Evolutionary conservation across 2,329 filamentous ascomycete species (phyloP), one percentile per base, ranked within the genome.

Genomic region (Colletotrichum australisinense): DNA sequence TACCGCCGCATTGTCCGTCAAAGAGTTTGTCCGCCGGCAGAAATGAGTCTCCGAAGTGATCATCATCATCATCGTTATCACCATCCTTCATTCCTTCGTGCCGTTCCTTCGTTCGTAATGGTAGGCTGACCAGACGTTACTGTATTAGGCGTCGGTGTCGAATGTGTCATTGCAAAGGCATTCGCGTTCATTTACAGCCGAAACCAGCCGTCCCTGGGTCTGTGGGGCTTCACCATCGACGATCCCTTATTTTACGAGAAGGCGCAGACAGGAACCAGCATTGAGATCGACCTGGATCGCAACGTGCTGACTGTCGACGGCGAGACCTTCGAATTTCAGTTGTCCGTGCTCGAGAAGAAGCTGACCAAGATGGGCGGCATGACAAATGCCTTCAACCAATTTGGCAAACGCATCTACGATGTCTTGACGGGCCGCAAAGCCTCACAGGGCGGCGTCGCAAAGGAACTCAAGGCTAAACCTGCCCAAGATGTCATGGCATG

Each of bases 111-210:
- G 19, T 7, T 49, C 42, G 42, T 49, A 22, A 49, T n/a, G 19
- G 42, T 49, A 19, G 42, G 42, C 42, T 49, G 42, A 49, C 19
- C 19, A 49, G 19, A 49, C 42, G n/a, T 8, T 16, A 42, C 16
- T 12, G 38, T 7, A 7, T 26, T 38, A 70, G 67, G 81, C 77
- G 75, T 66, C 30, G 83, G 82, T 1, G 80, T 86, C 1, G 72
- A 83, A 74, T 84, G 82, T 64, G 84, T 87, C 1, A 85, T 87
- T 66, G 85, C 84, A 1, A 76, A 80, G 59, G 84, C 82, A 0
- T 87, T 86, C 69, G 81, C 84, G 0, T 87, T 87, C 76, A 87
- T 87, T 70, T 87, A 84, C 67, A 79, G 79, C 7, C 81, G 84
- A 2, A 87, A 88, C 75, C 82, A 84, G 78, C 83, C 85, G 0